Percentiles rank a stretch among this genome's conserved stretches.
Conservation (phyloP, 2,329 filamentous ascomycete genomes). For the Penicillium sp. region DNA sequence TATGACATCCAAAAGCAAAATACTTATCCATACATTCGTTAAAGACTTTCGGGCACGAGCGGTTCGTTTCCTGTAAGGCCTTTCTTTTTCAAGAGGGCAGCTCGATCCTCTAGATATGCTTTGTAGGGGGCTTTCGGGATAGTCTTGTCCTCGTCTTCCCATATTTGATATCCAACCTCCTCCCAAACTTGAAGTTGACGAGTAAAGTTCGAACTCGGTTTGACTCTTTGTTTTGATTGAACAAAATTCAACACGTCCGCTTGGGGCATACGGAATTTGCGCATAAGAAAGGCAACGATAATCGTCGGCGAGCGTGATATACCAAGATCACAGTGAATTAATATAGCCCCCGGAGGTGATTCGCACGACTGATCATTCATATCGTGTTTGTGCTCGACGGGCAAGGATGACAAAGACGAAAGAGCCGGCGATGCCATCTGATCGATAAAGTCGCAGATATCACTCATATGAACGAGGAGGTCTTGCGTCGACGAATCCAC, state of each 20-base stretch:
- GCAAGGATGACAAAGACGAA: slow-evolving; percentile 9
- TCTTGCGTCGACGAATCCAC: slow-evolving; percentile 27
- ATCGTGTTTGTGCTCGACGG: slow-evolving; percentile 5
- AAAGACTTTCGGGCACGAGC: slow-evolving; percentile 10
- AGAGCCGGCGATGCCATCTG: slow-evolving; percentile 17
- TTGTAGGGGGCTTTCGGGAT: slow-evolving; percentile 23
- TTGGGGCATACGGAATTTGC: slow-evolving; percentile 17
- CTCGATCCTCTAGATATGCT: slow-evolving; percentile 21
- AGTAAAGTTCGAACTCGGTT: slow-evolving; percentile 23
- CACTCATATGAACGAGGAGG: slow-evolving; percentile 23
- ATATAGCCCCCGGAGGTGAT: slow-evolving; percentile 13
- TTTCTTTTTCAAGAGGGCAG: slow-evolving; percentile 12
- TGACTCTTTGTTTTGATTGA: slow-evolving; percentile 23
- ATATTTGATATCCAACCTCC: slow-evolving; percentile 22
- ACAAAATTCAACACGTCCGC: slow-evolving; percentile 20
- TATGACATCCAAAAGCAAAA: too few species aligned
- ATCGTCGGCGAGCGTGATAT: slow-evolving; percentile 28
- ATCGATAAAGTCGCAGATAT: slow-evolving; percentile 26
- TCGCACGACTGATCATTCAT: slow-evolving; percentile 3
- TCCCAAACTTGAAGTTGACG: slow-evolving; percentile 28
- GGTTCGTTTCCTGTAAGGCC: slow-evolving; percentile 22
- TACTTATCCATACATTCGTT: not conserved
- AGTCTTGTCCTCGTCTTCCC: slow-evolving; percentile 23
- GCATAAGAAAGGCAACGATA: slow-evolving; percentile 28
- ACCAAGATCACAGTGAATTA: slow-evolving; percentile 26